A percentile compares a stretch with the other conserved stretches of the same genome.
These are phyloP conservation scores for Danielia reshetovae DNA, from an alignment of 805 yeast species.

Conservation along the genomic window DNA sequence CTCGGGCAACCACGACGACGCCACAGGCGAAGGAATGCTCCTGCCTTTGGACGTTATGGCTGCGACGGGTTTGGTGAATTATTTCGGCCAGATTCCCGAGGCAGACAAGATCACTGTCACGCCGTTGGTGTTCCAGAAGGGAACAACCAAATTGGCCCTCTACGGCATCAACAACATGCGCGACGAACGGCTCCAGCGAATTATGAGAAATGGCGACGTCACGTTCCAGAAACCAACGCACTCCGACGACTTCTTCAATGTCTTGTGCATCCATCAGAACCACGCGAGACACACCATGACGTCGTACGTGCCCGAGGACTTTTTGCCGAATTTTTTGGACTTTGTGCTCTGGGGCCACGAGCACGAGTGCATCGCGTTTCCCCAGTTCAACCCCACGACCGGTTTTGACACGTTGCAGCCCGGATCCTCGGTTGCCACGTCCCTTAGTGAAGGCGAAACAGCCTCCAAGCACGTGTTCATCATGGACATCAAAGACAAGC, in stretches of 20 bases:
- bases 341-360: slow-evolving; percentile 97
- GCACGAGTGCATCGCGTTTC: slow-evolving; percentile 83
- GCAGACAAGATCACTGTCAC: slow-evolving; percentile 68
- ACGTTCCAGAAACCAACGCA: slow-evolving; percentile 69
- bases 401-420: slow-evolving; percentile 84
- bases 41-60: slow-evolving; percentile 84
- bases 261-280: slow-evolving; percentile 89
- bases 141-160: slow-evolving; percentile 73
- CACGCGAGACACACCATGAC: slow-evolving; percentile 78
- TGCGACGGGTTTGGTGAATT: slow-evolving; percentile 80
- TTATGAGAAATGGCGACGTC: slow-evolving; percentile 77
- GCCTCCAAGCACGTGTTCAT: slow-evolving; percentile 71
- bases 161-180: slow-evolving; percentile 87
- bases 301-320: slow-evolving; percentile 78
- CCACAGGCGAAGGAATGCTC: slow-evolving; percentile 78
- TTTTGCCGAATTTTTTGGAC: slow-evolving; percentile 77
- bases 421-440: slow-evolving; percentile 92
- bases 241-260: slow-evolving; percentile 71
- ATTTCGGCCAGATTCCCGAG: slow-evolving; percentile 78
- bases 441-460: slow-evolving; percentile 81
- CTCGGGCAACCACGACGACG: slow-evolving; percentile 95
- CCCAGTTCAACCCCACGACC: slow-evolving; percentile 53
- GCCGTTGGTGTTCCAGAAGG: slow-evolving; percentile 82
- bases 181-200: slow-evolving; percentile 81
- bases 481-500: slow-evolving; percentile 55